phyloP scores from a whole-genome alignment of 192 early-diverging fungal genomes.

The Coemansia sp. region DNA sequence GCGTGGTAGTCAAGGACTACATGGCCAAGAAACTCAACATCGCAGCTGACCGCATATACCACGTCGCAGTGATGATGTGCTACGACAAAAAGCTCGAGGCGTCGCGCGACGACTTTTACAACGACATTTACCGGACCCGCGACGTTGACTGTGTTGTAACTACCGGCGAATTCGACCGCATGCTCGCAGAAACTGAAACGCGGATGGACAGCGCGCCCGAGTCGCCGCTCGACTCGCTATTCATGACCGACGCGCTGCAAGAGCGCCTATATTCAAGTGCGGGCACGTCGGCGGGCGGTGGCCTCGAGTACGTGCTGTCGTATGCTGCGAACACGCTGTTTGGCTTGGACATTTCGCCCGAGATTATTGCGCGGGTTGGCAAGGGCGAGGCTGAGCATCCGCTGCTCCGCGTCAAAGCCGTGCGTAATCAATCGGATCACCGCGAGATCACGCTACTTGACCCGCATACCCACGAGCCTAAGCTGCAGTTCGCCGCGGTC shows the following conservation, averaged over 20 bases:
- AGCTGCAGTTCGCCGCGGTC: constrained; percentile 78
- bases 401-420: constrained; percentile 62
- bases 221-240: constrained; percentile 58
- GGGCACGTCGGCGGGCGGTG: constrained; percentile 90
- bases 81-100: constrained; percentile 99
- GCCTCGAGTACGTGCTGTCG: constrained; percentile 82
- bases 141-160: constrained; percentile 98
- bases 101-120: constrained; percentile 87
- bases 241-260: constrained; percentile 18
- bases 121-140: constrained; percentile 73
- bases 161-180: constrained; percentile 86
- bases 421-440: constrained; percentile 79
- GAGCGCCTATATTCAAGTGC: constrained; percentile 58
- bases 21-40: constrained; percentile 63
- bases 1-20: constrained; percentile 85
- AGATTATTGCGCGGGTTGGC: constrained; percentile 48
- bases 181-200: constrained; percentile 69
- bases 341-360: constrained; percentile 60
- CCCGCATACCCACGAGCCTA: constrained; percentile 50
- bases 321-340: constrained; percentile 81
- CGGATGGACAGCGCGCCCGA: constrained; percentile 54
- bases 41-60: constrained; percentile 79
- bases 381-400: constrained; percentile 42
- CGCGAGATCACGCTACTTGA: constrained; percentile 62
- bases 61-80: constrained; percentile 96